These are phyloP conservation scores for Saccharomyces kudriavzevii DNA, from an alignment of 805 yeast genomes.

Conservation along the genomic window DNA sequence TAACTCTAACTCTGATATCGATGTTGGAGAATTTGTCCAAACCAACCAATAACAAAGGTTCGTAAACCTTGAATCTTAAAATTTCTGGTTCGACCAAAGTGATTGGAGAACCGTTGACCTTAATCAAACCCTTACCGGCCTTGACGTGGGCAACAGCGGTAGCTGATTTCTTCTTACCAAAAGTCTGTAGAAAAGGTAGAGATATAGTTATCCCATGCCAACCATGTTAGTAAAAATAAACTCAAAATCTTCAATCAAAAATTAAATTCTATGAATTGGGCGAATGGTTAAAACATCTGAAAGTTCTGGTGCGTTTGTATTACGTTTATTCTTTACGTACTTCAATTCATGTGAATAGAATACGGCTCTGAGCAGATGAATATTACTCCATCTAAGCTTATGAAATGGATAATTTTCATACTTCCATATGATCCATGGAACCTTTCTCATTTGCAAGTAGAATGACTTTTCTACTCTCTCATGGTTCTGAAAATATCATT, in stretches of 20 bases:
- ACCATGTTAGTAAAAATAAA: constrained; percentile 11
- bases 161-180: constrained; percentile 98
- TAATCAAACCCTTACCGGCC: constrained; percentile 97
- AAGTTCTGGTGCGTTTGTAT: neutral
- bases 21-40: constrained; percentile 95
- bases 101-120: constrained; percentile 98
- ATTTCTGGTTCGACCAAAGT: constrained; percentile 96
- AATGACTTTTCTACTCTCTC: neutral
- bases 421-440: neutral
- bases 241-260: neutral
- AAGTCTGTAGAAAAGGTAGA: constrained; percentile 53
- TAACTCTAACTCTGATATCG: constrained; percentile 95
- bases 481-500: neutral
- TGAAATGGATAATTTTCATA: too few species aligned
- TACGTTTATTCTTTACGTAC: neutral
- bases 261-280: neutral
- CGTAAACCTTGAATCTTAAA: constrained; percentile 97
- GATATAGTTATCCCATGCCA: neutral
- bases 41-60: constrained; percentile 95
- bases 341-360: neutral
- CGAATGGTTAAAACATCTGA: neutral
- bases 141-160: constrained; percentile 99
- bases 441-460: neutral
- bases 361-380: neutral
- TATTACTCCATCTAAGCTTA: too few species aligned